A percentile compares a stretch with the other conserved stretches of the same genome.
Evolutionary conservation across 345 rosid genomes (phyloP).

Genomic region (Pistacia atlantica): DNA sequence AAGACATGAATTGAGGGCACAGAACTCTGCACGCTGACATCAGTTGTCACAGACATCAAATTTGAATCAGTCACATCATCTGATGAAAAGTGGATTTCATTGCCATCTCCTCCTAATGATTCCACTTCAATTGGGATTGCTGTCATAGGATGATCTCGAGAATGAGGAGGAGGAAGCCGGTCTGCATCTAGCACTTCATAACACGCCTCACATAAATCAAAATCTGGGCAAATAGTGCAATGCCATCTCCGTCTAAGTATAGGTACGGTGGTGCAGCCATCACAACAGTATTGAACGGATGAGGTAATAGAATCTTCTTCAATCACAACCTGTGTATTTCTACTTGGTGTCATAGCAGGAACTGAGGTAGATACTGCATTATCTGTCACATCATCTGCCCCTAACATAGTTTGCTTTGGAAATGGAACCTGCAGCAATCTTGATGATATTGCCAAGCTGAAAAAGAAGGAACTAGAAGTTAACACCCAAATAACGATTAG

Average conservation of each 20-base stretch:
- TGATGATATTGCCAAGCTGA: constrained; percentile 97
- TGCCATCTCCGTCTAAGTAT: constrained; percentile 97
- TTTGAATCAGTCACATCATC: constrained; percentile 69
- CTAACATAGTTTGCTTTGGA: constrained; percentile 91
- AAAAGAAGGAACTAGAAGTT: constrained; percentile 25
- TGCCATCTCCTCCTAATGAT: constrained; percentile 80
- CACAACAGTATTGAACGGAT: constrained; percentile 98
- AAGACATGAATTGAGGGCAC: constrained; percentile 92
- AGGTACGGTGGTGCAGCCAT: constrained; percentile 97
- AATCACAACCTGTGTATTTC: constrained; percentile 77
- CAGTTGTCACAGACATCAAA: constrained; percentile 46
- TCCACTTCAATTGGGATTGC: constrained; percentile 95
- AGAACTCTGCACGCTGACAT: constrained; percentile 55
- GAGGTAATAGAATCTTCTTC: constrained; percentile 96
- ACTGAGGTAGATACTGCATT: constrained; percentile 55
- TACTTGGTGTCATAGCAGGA: constrained; percentile 59
- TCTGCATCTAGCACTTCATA: constrained; percentile 86
- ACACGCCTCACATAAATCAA: constrained; percentile 96
- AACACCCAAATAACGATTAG: constrained; percentile 12
- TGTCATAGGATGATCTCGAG: constrained; percentile 95
- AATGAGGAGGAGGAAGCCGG: constrained; percentile 88
- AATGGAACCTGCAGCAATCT: constrained; percentile 99
- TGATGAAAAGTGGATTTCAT: constrained; percentile 76
- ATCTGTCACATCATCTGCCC: constrained; percentile 79
- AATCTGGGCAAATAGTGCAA: constrained; percentile 96